These are phyloP conservation scores for Colletotrichum sp. DNA, from an alignment of 2,329 filamentous ascomycete species.

Conservation along the genomic window DNA sequence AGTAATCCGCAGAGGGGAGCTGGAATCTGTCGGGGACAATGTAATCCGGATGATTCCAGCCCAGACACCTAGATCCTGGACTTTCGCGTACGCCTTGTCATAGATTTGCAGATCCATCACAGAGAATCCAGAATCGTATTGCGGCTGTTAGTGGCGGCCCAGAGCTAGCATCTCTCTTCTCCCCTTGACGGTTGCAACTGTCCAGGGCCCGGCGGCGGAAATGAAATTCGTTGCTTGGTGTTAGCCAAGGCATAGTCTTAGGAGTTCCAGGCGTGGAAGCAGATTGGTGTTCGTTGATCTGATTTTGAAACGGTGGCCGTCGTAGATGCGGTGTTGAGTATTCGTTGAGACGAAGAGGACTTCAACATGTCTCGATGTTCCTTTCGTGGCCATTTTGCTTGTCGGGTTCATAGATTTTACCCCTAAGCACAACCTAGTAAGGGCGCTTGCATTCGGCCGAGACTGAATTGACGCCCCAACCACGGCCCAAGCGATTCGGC, in stretches of 20 bases:
- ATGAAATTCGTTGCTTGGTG: background rate
- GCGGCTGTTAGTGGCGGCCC: background rate
- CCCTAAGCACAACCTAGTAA: background rate
- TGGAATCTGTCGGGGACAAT: no score
- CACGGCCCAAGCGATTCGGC: background rate
- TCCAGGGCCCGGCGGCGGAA: background rate
- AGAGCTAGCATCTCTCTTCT: background rate
- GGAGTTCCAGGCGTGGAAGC: background rate
- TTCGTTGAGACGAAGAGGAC: background rate
- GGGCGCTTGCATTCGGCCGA: background rate
- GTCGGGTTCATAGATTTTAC: background rate
- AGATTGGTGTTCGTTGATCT: background rate
- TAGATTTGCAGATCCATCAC: no score
- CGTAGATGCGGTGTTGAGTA: background rate
- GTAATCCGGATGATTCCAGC: no score
- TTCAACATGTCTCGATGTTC: background rate
- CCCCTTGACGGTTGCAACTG: background rate
- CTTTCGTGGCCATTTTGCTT: background rate
- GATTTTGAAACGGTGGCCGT: background rate
- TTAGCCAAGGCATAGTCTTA: background rate
- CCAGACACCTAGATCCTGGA: no score
- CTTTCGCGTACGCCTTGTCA: no score
- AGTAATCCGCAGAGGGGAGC: no score
- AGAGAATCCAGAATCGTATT: background rate
- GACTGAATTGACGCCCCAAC: background rate